Conservation (phyloP, 805 yeast species). For the Ogataea pilisensis region DNA sequence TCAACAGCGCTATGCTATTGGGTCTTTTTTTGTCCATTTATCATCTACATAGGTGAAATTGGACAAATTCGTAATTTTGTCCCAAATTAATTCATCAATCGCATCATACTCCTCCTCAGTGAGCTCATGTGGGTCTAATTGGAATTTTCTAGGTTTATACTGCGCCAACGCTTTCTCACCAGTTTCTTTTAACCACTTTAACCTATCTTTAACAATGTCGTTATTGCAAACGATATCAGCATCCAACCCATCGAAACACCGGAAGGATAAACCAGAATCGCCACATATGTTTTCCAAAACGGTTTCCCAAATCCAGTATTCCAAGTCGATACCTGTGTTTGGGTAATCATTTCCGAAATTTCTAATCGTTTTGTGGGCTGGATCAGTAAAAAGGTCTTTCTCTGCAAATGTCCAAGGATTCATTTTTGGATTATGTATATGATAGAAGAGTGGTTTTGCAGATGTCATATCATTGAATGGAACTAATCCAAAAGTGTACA, state of each 20-base stretch:
- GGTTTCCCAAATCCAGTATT: constrained; percentile 24
- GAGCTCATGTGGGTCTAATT: neutral
- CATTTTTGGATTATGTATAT: constrained; percentile 46
- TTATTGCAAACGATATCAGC: constrained; percentile 20
- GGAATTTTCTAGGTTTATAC: neutral
- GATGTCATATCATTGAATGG: constrained; percentile 12
- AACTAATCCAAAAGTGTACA: constrained; percentile 12
- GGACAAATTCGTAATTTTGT: neutral
- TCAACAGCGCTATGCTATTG: too few species aligned
- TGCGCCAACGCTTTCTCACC: constrained; percentile 11
- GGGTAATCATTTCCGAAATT: constrained; percentile 20
- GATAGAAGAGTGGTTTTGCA: constrained; percentile 27
- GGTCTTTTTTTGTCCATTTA: too few species aligned
- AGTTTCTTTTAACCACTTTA: constrained; percentile 22
- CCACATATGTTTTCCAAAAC: constrained; percentile 22
- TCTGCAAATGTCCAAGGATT: constrained; percentile 37
- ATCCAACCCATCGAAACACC: constrained; percentile 19
- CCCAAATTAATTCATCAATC: constrained; percentile 10
- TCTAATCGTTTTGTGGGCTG: constrained; percentile 8
- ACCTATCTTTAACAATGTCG: constrained; percentile 14
- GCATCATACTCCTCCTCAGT: constrained; percentile 4
- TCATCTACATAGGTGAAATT: neutral
- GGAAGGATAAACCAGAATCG: constrained; percentile 9
- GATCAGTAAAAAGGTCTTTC: constrained; percentile 17
- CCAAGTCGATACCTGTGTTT: constrained; percentile 19